Conservation (phyloP, 805 yeast genomes). For the Candida corydali region DNA sequence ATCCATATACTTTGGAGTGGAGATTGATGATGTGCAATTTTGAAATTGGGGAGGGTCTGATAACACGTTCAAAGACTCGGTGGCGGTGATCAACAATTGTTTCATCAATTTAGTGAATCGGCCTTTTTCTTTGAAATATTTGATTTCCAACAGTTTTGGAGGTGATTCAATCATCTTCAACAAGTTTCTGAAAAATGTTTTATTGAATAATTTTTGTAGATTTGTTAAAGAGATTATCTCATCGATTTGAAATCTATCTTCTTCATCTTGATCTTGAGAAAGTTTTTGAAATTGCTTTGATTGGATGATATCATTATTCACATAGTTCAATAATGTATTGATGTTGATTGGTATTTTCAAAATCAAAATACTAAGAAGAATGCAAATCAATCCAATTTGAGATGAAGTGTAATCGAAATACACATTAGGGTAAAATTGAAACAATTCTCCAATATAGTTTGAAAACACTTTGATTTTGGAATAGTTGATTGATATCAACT, state of each 20-base stretch:
- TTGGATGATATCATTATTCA: slow-evolving; percentile 13
- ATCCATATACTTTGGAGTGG: slow-evolving; percentile 25
- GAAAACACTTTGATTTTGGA: slow-evolving; percentile 54
- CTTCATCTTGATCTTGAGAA: slow-evolving; percentile 18
- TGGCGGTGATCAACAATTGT: slow-evolving; percentile 28
- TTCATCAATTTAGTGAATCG: slow-evolving; percentile 35
- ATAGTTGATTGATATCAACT: slow-evolving; percentile 20
- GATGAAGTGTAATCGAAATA: slow-evolving; percentile 56
- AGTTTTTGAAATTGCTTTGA: slow-evolving; percentile 17
- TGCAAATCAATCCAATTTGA: slow-evolving; percentile 43
- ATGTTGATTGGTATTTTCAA: slow-evolving; percentile 29
- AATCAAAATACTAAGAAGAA: slow-evolving; percentile 25
- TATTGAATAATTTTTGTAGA: slow-evolving; percentile 17
- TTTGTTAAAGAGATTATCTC: slow-evolving; percentile 16
- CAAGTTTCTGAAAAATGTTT: slow-evolving; percentile 12
- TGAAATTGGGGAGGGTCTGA: slow-evolving; percentile 13
- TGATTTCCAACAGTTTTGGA: slow-evolving; percentile 43
- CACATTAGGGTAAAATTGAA: slow-evolving; percentile 57
- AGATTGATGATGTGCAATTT: slow-evolving; percentile 2
- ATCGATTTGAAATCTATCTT: slow-evolving; percentile 7
- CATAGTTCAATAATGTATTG: slow-evolving; percentile 16
- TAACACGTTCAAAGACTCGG: slow-evolving; percentile 17
- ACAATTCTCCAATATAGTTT: slow-evolving; percentile 60
- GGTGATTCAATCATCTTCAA: slow-evolving; percentile 40
- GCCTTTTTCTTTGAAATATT: slow-evolving; percentile 37